Base-by-base conservation (phyloP, 768 basidiomycete species). In the Pisolithus tinctorius region DNA sequence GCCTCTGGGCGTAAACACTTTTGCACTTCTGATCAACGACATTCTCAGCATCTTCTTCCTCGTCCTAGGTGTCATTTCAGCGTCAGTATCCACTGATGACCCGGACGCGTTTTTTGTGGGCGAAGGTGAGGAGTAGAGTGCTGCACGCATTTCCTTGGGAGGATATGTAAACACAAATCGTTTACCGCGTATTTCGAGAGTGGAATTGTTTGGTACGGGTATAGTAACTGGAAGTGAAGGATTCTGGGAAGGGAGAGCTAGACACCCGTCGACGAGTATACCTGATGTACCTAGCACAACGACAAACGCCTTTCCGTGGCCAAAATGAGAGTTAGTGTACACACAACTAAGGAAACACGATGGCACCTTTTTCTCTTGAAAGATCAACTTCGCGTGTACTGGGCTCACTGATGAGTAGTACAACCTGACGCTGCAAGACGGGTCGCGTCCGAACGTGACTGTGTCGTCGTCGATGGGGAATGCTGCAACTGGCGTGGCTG, bases 81-180 rank as follows among this genome's bases (percentile, higher is more conserved):
- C 31, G 31, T 34, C 31, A 11, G 31, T 30, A 30, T 10, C 20
- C 20, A 20, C 10, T 30, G 30, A 3, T 34, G 31, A 34, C 31
- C 8, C 30, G 29, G 44, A 30, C 60, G 46, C 53, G 52, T 57
- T 43, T 49, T 71, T 74, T 43, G 31, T 34, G 11, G 31, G 31
- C 4, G 30, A 31, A 54, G 82, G 82, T 1, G 80, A 78, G 6
- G 75, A 72, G 37, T 77, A 72, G 23, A 79, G 67, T 4, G 71
- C 67, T 14, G 77, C 69, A 23, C 86, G 80, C 29, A 84, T 68
- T 42, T 85, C 81, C 60, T 87, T 87, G 5, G 87, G 85, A 2
- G 86, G 87, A 59, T 88, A 88, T 4, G 73, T 73, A 63, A 88
- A 88, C n/a, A 72, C 69, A 63, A 89, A 89, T 6, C 78, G 74